phyloP scores from a whole-genome alignment of 2,329 filamentous ascomycete genomes.

The Cryphonectria parasitica region DNA sequence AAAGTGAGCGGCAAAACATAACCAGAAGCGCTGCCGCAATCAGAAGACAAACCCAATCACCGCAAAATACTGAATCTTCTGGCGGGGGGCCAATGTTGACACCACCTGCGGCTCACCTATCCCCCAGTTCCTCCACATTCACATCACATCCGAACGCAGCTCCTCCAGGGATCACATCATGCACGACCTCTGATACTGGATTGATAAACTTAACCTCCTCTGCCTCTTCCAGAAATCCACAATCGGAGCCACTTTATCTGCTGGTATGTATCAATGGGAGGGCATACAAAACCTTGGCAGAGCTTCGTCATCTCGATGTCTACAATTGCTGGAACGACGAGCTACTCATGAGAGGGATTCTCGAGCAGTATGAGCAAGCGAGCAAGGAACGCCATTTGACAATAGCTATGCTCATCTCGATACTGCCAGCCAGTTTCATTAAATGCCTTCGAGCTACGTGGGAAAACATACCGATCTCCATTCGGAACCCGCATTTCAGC shows the following conservation, averaged over 20 bases:
- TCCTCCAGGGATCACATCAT: not conserved
- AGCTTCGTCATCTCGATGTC: not conserved
- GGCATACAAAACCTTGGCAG: not conserved
- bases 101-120: not conserved
- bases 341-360: not conserved
- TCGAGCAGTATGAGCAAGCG: not conserved
- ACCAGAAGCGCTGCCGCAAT: not conserved
- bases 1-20: not conserved
- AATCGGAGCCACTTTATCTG: not conserved
- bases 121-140: not conserved
- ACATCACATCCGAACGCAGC: not conserved
- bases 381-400: not conserved
- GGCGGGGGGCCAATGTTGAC: not conserved
- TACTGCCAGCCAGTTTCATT: not conserved
- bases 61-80: not conserved
- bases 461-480: not conserved
- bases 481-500: not conserved
- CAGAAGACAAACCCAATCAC: not conserved
- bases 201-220: not conserved
- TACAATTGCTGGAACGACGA: not conserved
- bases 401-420: not conserved
- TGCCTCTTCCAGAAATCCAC: not conserved
- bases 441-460: not conserved
- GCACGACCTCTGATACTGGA: not conserved
- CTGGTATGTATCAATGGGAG: not conserved